Evolutionary conservation across 331 rosid genomes (phyloP).

Genomic region (Stylosanthes scabra): DNA sequence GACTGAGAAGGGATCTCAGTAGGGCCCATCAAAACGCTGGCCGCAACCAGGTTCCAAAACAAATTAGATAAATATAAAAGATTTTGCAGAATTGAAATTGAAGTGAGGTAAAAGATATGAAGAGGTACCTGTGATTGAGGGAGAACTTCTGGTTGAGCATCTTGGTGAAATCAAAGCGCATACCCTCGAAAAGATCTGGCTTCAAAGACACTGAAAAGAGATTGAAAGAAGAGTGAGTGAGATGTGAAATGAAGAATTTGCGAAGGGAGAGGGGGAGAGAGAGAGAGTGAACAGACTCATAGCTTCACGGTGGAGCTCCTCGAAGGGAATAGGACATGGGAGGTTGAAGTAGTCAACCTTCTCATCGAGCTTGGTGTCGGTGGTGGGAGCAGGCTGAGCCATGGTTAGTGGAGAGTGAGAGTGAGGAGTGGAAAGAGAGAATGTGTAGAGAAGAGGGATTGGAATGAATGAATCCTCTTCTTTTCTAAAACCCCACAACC

Average conservation of each 20-base stretch:
- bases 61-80: not conserved
- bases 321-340: constrained; percentile 93
- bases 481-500: not conserved
- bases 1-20: constrained; percentile 91
- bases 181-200: constrained; percentile 94
- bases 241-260: not conserved
- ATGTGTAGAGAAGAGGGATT: not conserved
- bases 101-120: not conserved
- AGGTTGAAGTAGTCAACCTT: constrained; percentile 80
- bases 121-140: constrained; percentile 88
- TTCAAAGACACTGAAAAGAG: constrained; percentile 82
- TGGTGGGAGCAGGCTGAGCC: constrained; percentile 51
- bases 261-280: not conserved
- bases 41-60: not conserved
- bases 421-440: not conserved
- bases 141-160: constrained; percentile 90
- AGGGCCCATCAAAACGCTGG: constrained; percentile 93
- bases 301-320: constrained; percentile 98
- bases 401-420: constrained; percentile 40
- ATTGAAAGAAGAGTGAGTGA: not conserved
- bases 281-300: constrained; percentile 62
- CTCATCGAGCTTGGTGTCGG: constrained; percentile 49
- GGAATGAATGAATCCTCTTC: not conserved
- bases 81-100: not conserved
- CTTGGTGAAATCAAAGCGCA: constrained; percentile 94